A percentile compares a stretch with the other conserved stretches of the same genome.
phyloP scores from a whole-genome alignment of 2,329 filamentous ascomycete genomes.

The Chalara sp. region DNA sequence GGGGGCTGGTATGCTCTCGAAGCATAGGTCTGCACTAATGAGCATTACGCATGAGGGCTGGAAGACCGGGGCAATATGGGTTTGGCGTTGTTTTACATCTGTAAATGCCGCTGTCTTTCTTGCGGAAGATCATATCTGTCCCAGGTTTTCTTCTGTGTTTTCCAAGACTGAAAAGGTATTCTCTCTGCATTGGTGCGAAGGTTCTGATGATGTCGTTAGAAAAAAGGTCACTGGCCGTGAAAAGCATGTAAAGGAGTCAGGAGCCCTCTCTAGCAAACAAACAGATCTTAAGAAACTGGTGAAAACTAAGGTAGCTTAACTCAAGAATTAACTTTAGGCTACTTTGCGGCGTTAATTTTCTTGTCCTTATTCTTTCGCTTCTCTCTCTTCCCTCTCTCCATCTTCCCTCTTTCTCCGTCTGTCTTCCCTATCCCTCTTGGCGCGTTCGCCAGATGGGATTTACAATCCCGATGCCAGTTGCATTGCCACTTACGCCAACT shows the following conservation, averaged over 20 bases:
- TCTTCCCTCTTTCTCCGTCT: slow-evolving; percentile 9
- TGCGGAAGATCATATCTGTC: slow-evolving; percentile 21
- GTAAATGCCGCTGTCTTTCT: slow-evolving; percentile 20
- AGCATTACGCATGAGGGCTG: slow-evolving; percentile 19
- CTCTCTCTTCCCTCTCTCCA: slow-evolving; percentile 11
- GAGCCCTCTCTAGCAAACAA: slow-evolving; percentile 9
- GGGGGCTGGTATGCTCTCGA: slow-evolving; percentile 4
- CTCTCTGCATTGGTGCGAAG: no score
- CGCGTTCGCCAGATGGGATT: slow-evolving; percentile 14
- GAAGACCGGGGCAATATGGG: slow-evolving; percentile 24
- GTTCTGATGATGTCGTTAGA: slow-evolving; percentile 5
- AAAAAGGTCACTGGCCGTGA: slow-evolving; percentile 12
- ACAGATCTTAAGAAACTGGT: slow-evolving; percentile 7
- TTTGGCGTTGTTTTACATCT: slow-evolving; percentile 23
- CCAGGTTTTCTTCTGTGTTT: slow-evolving; percentile 17
- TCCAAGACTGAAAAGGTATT: slow-evolving; percentile 7
- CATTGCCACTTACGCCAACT: slow-evolving; percentile 13
- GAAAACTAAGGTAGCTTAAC: slow-evolving; percentile 5
- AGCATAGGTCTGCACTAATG: slow-evolving; percentile 12
- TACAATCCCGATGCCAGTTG: slow-evolving; percentile 6
- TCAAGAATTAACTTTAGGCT: slow-evolving; percentile 8
- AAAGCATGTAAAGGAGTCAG: slow-evolving; percentile 11
- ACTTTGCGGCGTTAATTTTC: slow-evolving; percentile 8
- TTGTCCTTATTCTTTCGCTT: slow-evolving; percentile 11
- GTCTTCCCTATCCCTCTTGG: slow-evolving; percentile 11